Percentiles rank a stretch among this genome's conserved stretches.
Evolutionary conservation across 306 rosid species (phyloP).

Genomic region (Carpinus viminea): DNA sequence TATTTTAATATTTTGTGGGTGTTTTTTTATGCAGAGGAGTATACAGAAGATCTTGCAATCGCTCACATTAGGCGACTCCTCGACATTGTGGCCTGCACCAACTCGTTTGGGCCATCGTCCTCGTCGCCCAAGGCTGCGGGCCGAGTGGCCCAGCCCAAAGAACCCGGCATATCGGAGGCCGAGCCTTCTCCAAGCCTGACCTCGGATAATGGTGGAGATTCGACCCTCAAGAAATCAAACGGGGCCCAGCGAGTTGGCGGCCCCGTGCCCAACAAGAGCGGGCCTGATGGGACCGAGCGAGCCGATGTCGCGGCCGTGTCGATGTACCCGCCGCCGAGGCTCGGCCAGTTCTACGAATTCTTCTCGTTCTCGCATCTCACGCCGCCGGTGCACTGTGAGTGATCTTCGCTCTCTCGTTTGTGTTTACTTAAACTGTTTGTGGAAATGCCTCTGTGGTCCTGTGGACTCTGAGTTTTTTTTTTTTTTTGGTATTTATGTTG

Average conservation of each 20-base stretch:
- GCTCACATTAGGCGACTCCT: constrained; percentile 81
- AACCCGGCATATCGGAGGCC: constrained; percentile 32
- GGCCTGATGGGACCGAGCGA: constrained; percentile 33
- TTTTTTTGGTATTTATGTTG: not conserved
- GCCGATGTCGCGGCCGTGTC: constrained; percentile 53
- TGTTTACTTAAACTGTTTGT: not conserved
- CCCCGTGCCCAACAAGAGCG: constrained; percentile 24
- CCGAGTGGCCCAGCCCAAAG: constrained; percentile 31
- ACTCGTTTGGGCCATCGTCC: constrained; percentile 51
- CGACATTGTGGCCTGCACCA: constrained; percentile 79
- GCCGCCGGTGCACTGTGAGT: constrained; percentile 84
- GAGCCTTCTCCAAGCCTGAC: constrained; percentile 22
- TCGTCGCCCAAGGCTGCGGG: constrained; percentile 40
- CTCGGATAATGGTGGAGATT: constrained; percentile 39
- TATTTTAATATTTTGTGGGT: too few relatives aligned
- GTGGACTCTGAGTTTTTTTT: not conserved
- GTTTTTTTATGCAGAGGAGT: constrained; percentile 56
- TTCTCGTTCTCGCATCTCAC: constrained; percentile 84
- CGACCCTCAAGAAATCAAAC: constrained; percentile 32
- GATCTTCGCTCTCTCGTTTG: not conserved
- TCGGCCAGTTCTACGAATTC: constrained; percentile 91
- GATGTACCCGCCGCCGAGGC: constrained; percentile 80
- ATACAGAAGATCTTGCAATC: constrained; percentile 68
- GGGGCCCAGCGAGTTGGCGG: constrained; percentile 9
- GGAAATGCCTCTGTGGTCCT: not conserved